Evolutionary conservation across 139 green algal species (phyloP).

Genomic region (Volvox reticuliferus): DNA sequence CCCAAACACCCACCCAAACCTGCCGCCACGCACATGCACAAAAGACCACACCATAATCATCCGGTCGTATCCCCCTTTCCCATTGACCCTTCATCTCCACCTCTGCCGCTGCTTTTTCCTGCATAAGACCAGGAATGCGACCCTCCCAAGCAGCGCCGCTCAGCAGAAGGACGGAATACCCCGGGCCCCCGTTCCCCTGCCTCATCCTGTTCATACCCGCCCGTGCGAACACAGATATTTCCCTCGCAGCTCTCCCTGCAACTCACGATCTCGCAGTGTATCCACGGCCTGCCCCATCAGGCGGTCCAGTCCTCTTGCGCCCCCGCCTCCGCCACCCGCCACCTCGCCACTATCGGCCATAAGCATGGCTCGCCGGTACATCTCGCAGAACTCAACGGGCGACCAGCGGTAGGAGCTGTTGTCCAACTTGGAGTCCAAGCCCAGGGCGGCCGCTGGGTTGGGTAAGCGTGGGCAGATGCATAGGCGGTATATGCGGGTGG

Average conservation of each 20-base stretch:
- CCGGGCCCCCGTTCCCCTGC: background rate
- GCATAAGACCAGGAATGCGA: no score
- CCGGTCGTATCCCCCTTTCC: no score
- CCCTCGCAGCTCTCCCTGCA: no score
- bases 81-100: no score
- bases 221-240: background rate
- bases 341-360: conserved; percentile 18
- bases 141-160: no score
- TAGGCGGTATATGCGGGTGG: no score
- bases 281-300: conserved; percentile 43
- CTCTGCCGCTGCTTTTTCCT: no score
- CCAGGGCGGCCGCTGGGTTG: conserved; percentile 27
- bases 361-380: conserved; percentile 12
- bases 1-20: no score
- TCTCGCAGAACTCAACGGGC: conserved; percentile 39
- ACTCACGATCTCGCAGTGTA: conserved; percentile 45
- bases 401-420: conserved; percentile 42
- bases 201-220: background rate
- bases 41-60: no score
- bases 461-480: no score
- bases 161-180: background rate
- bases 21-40: no score
- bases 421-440: conserved; percentile 36
- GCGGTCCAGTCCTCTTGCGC: background rate
- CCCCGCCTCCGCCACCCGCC: background rate